These are phyloP conservation scores for Angomonas ambiguus DNA, from an alignment of 208 protist genomes.

Conservation along the genomic window DNA sequence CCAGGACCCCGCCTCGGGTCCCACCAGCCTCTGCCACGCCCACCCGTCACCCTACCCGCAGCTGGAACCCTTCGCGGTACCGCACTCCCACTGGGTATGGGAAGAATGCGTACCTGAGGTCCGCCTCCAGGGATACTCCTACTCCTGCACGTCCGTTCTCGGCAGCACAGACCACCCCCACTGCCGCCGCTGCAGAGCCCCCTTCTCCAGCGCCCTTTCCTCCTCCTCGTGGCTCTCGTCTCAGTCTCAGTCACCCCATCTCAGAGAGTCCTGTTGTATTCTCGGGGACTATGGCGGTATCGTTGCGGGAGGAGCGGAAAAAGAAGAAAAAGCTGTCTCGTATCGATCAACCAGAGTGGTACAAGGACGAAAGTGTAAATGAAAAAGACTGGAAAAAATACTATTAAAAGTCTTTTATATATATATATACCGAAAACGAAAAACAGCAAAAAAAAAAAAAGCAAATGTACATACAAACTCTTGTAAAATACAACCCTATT, in stretches of 20 bases:
- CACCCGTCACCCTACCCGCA: background rate
- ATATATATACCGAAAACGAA: too few species aligned
- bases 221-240: too few species aligned
- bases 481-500: slow-evolving; percentile 6
- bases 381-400: background rate
- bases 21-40: background rate
- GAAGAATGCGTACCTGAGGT: background rate
- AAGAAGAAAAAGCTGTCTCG: background rate
- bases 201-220: too few species aligned
- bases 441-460: too few species aligned
- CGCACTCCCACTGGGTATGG: background rate
- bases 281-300: background rate
- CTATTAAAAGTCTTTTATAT: too few species aligned
- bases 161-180: background rate
- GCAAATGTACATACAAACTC: too few species aligned
- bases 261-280: background rate
- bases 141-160: background rate
- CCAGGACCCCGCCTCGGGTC: background rate
- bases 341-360: background rate
- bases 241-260: too few species aligned
- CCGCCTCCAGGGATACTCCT: background rate
- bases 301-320: background rate
- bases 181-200: background rate
- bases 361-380: background rate
- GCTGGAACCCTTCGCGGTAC: background rate